Base-by-base conservation (phyloP, 2,329 filamentous ascomycete genomes). In the Chaetomium sp. region DNA sequence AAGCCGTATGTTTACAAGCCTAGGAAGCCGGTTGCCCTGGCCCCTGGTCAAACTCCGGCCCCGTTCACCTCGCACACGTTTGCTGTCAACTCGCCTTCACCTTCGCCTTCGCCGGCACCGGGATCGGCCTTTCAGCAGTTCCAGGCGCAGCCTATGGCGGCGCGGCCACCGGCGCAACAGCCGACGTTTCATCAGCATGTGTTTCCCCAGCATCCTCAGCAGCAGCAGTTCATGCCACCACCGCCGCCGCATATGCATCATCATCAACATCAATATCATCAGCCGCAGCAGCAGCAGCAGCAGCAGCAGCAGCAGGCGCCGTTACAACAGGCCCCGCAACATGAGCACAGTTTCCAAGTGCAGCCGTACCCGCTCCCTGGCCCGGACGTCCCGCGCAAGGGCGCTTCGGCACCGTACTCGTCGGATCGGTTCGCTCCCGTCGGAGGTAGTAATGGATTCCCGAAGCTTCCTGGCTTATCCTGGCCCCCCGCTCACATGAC, bases 1-100 rank as follows among this genome's bases (percentile, higher is more conserved):
- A 81, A 75, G 65, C 78, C 79, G 5, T 81, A 81, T 58, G 70
- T 74, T 37, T 81, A 81, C 66, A 81, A 82, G 60, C 77, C 78
- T 1, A 68, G 72, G 57, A 72, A 71, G 52, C 67, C 73, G 1
- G 59, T 68, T 1, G 66, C 67, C 19, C 54, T 63, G 38, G 49
- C 55, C 14, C 46, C 58, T 33, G 49, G 49, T 6, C 42, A 44
- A 42, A 50, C 57, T 33, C 3, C 54, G 47, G 36, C 50, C 37
- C 62, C 65, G 11, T 74, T 70, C 47, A 68, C 69, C 7, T 57
- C 67, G 4, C 72, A 74, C 27, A 69, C 69, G 45, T 73, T 74
- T 52, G 58, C 63, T 10, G 67, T 69, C 12, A 68, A 62, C 50
- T 60, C 58, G 33, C 56, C 61, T 49, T 68, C 64, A 58, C 64